Percentiles rank a stretch among this genome's conserved stretches.
Evolutionary conservation across 2,329 filamentous ascomycete species (phyloP).

Genomic region (Alternaria sp.): DNA sequence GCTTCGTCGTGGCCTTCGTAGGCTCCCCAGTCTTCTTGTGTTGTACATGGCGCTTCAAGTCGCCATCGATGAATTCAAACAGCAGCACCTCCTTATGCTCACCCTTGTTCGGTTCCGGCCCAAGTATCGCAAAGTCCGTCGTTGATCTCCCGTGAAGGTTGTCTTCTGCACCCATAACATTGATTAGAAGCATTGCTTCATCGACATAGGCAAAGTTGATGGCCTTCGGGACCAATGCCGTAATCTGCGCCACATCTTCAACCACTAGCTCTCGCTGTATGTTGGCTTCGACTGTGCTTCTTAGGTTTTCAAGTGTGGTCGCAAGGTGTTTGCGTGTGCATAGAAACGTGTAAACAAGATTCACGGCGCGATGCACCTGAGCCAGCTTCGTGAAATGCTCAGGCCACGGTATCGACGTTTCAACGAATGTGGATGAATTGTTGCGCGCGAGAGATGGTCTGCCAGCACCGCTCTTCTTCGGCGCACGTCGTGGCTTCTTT

Average conservation of each 20-base stretch:
- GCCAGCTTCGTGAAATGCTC: constrained; percentile 75
- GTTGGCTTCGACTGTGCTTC: constrained; percentile 82
- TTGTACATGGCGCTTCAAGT: constrained; percentile 81
- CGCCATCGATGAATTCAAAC: constrained; percentile 93
- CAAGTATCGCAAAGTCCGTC: constrained; percentile 53
- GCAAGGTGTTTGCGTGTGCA: constrained; percentile 90
- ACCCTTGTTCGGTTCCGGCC: constrained; percentile 50
- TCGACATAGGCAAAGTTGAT: constrained; percentile 89
- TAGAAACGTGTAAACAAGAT: constrained; percentile 94
- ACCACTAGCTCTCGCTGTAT: constrained; percentile 74
- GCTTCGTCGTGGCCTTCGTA: constrained; percentile 70
- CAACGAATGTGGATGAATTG: constrained; percentile 60
- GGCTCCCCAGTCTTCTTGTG: constrained; percentile 78
- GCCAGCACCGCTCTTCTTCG: constrained; percentile 48
- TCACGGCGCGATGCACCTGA: constrained; percentile 83
- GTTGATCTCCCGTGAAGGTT: constrained; percentile 67
- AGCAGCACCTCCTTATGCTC: constrained; percentile 75
- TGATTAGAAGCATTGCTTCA: constrained; percentile 81
- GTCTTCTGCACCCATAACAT: constrained; percentile 75
- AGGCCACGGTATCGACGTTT: constrained; percentile 74
- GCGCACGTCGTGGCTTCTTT: constrained; percentile 59
- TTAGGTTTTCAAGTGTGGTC: constrained; percentile 91
- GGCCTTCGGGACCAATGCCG: constrained; percentile 76
- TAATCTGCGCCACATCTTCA: constrained; percentile 84
- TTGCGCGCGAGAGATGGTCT: constrained; percentile 54